Evolutionary conservation across 768 basidiomycete genomes (phyloP).

Genomic region (Amanita polypyramis): DNA sequence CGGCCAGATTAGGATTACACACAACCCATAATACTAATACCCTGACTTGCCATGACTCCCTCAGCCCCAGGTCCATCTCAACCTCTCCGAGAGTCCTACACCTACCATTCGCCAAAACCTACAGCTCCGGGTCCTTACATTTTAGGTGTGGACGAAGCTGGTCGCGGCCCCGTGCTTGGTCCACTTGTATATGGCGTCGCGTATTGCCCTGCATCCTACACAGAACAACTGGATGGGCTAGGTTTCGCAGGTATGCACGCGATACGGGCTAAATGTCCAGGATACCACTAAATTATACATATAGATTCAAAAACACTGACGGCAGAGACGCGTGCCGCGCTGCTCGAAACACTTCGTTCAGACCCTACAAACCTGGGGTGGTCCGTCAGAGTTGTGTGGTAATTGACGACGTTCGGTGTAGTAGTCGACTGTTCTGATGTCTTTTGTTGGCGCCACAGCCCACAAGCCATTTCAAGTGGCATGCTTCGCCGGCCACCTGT

Average conservation of each 20-base stretch:
- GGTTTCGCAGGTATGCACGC: conserved; percentile 76
- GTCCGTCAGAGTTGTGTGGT: conserved; percentile 77
- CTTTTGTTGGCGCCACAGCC: conserved; percentile 31
- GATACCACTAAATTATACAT: neutral
- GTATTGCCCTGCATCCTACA: conserved; percentile 77
- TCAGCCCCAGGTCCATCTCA: conserved; percentile 49
- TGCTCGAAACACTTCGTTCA: conserved; percentile 59
- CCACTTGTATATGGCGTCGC: conserved; percentile 96
- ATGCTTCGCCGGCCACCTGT: conserved; percentile 80
- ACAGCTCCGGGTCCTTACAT: conserved; percentile 74
- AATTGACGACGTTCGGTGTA: neutral
- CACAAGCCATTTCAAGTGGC: conserved; percentile 81
- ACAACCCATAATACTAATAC: neutral
- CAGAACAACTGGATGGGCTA: conserved; percentile 59
- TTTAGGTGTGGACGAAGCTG: conserved; percentile 98
- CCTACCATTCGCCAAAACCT: conserved; percentile 65
- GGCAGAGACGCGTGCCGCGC: conserved; percentile 49
- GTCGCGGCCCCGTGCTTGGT: conserved; percentile 89
- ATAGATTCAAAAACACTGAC: conserved; percentile 90
- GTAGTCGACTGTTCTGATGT: neutral
- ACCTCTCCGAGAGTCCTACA: conserved; percentile 61
- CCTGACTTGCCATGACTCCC: conserved; percentile 29
- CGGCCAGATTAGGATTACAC: neutral
- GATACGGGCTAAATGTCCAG: neutral
- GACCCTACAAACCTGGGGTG: conserved; percentile 67